These are phyloP conservation scores for Pestalotiopsis sp. DNA, from an alignment of 2,329 filamentous ascomycete species.

Conservation along the genomic window DNA sequence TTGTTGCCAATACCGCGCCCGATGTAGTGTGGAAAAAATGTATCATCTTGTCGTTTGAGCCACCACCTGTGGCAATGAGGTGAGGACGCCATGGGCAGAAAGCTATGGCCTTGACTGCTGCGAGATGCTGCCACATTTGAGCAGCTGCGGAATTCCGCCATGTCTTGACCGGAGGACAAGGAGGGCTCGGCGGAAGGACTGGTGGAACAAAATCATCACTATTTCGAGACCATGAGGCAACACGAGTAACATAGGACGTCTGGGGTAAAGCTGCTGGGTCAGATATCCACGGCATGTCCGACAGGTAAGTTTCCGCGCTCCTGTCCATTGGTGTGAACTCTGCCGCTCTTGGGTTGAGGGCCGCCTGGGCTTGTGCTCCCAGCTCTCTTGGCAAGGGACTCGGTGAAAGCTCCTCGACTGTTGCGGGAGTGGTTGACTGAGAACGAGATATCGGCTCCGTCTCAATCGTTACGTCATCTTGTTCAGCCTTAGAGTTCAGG, in stretches of 20 bases:
- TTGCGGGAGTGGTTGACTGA: neutral
- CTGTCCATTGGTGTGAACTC: neutral
- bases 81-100: constrained; percentile 94
- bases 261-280: neutral
- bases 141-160: constrained; percentile 60
- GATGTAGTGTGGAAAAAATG: constrained; percentile 91
- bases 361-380: neutral
- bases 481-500: constrained; percentile 28
- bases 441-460: neutral
- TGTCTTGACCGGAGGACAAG: constrained; percentile 36
- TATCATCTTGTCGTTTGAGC: constrained; percentile 92
- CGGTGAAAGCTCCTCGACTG: neutral
- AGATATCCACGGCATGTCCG: neutral
- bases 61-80: constrained; percentile 86
- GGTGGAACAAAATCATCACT: neutral
- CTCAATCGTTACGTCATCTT: neutral
- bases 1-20: constrained; percentile 82
- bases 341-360: neutral
- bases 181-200: neutral
- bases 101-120: constrained; percentile 93
- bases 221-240: neutral
- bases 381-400: neutral
- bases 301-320: neutral
- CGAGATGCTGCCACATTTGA: constrained; percentile 77
- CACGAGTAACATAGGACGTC: neutral